Evolutionary conservation across 129 eudicot species (phyloP).

Genomic region (Flaveria bidentis): DNA sequence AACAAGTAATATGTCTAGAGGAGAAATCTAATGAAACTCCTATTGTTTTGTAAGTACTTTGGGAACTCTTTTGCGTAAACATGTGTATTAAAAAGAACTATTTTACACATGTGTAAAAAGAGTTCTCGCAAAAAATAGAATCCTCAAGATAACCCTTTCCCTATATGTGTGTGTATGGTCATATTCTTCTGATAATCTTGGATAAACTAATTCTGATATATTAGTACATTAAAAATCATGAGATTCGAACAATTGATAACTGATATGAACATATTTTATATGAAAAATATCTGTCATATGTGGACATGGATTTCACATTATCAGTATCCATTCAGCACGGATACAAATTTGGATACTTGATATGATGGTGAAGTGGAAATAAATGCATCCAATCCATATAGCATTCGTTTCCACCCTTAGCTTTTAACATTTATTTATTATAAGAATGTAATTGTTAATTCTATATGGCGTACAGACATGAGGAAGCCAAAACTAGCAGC

Average conservation of each 20-base stretch:
- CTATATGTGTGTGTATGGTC: neutral
- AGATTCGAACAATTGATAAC: constrained; percentile 1
- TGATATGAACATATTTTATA: neutral
- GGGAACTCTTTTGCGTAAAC: too few species aligned
- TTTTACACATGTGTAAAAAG: neutral
- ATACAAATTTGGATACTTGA: constrained; percentile 16
- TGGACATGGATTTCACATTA: constrained; percentile 17
- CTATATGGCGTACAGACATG: constrained; percentile 57
- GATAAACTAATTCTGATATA: constrained; percentile 5
- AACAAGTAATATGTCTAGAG: neutral
- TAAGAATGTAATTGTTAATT: neutral
- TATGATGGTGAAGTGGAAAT: neutral
- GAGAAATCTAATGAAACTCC: too few species aligned
- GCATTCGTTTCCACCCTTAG: neutral
- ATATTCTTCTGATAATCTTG: constrained; percentile 6
- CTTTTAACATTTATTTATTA: neutral
- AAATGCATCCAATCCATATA: neutral
- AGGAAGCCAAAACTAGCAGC: constrained; percentile 76
- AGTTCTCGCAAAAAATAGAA: too few species aligned
- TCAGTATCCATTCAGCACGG: neutral
- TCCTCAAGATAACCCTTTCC: too few species aligned
- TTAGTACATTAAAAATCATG: neutral
- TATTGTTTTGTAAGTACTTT: too few species aligned
- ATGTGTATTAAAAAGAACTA: too few species aligned
- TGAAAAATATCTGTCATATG: neutral